phyloP scores from a whole-genome alignment of 176 grass and related monocot genomes.

The Eleusine indica region DNA sequence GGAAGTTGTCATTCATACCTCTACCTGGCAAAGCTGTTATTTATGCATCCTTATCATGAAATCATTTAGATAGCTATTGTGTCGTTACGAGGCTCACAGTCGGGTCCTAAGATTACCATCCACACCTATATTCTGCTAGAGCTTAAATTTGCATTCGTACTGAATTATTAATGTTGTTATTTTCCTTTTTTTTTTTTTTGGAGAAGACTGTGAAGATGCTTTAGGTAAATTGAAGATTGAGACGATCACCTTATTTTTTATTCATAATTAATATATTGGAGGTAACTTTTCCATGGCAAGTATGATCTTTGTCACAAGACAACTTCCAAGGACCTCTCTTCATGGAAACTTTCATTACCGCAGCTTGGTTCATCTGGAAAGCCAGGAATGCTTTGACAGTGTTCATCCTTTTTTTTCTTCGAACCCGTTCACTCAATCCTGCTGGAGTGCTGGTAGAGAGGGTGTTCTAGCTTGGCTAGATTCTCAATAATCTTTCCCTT shows the following conservation, averaged over 20 bases:
- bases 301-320: too few relatives aligned
- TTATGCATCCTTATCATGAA: slow-evolving; percentile 27
- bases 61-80: slow-evolving; percentile 33
- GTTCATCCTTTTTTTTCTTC: not conserved
- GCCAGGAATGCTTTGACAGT: not conserved
- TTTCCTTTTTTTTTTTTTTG: not conserved
- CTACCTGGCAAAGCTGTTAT: slow-evolving; percentile 18
- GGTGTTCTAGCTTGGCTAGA: not conserved
- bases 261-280: slow-evolving; percentile 18
- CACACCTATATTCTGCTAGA: slow-evolving; percentile 3
- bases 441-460: not conserved
- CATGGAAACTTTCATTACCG: too few relatives aligned
- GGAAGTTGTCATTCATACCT: slow-evolving; percentile 40
- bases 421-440: not conserved
- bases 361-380: not conserved
- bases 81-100: not conserved
- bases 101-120: slow-evolving; percentile 4
- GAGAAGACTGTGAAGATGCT: not conserved
- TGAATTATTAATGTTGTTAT: not conserved
- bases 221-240: not conserved
- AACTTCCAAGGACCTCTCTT: too few relatives aligned
- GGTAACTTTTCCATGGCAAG: not conserved
- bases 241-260: slow-evolving; percentile 3
- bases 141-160: not conserved
- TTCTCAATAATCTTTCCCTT: not conserved